phyloP scores from a whole-genome alignment of 1,139 yeast genomes.

The Zygotorulaspora mrakii region DNA sequence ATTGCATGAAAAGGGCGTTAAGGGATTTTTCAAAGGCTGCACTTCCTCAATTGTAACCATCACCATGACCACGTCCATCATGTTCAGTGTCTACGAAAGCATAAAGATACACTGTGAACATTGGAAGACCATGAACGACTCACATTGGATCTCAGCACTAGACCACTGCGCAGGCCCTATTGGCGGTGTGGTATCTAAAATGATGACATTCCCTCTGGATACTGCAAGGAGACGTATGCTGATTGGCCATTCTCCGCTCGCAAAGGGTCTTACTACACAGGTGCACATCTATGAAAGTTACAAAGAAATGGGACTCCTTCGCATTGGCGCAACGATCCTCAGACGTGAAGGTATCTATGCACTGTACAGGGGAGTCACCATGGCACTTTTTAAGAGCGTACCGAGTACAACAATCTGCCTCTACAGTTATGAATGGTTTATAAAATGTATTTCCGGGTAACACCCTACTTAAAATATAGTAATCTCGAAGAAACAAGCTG shows the following conservation, averaged over 20 bases:
- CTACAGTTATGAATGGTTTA: conserved; percentile 58
- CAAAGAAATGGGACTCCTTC: conserved; percentile 24
- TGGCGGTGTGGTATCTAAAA: conserved; percentile 76
- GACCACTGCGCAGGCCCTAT: conserved; percentile 68
- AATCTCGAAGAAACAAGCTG: background rate
- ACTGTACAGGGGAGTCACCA: conserved; percentile 66
- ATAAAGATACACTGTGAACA: conserved; percentile 29
- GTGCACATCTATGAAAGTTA: conserved; percentile 24
- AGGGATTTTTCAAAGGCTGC: conserved; percentile 63
- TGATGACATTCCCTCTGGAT: conserved; percentile 79
- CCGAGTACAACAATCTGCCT: conserved; percentile 81
- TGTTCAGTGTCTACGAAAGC: conserved; percentile 63
- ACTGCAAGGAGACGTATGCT: conserved; percentile 77
- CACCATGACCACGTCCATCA: conserved; percentile 61
- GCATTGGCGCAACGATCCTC: conserved; percentile 42
- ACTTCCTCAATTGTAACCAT: conserved; percentile 61
- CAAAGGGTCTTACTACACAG: conserved; percentile 27
- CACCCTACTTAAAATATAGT: no score
- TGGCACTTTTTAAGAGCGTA: conserved; percentile 70
- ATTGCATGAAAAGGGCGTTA: conserved; percentile 45
- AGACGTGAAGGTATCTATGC: conserved; percentile 59
- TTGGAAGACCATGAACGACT: conserved; percentile 6
- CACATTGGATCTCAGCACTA: conserved; percentile 35
- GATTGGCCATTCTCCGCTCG: conserved; percentile 46
- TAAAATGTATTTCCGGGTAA: conserved; percentile 19